phyloP scores from a whole-genome alignment of 1,139 yeast genomes.

The Debaryomyces fabryi region DNA sequence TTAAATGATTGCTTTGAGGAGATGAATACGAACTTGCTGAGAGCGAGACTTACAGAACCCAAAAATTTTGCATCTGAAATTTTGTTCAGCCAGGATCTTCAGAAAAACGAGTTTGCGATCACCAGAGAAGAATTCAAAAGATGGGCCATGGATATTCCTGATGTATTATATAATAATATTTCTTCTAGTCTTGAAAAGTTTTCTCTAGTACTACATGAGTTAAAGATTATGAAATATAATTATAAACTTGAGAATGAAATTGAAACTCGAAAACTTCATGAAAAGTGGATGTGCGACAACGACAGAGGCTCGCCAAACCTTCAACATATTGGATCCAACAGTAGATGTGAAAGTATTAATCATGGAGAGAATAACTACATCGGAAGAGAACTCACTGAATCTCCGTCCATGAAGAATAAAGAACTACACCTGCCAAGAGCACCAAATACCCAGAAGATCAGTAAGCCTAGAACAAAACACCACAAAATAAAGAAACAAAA shows the following conservation, averaged over 20 bases:
- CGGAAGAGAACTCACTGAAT: not conserved
- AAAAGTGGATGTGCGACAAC: not conserved
- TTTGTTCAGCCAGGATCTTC: not conserved
- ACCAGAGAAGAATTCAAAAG: slow-evolving; percentile 10
- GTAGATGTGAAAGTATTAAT: not conserved
- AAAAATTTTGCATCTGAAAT: not conserved
- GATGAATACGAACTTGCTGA: slow-evolving; percentile 6
- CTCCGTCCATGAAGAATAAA: not conserved
- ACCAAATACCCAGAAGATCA: not conserved
- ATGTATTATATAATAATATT: slow-evolving; percentile 12
- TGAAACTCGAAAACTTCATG: not conserved
- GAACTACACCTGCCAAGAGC: not conserved
- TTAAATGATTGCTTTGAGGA: slow-evolving; percentile 8
- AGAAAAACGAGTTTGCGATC: slow-evolving; percentile 2
- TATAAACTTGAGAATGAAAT: slow-evolving; percentile 9
- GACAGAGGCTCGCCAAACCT: not conserved
- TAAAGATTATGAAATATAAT: slow-evolving; percentile 12
- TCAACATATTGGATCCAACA: not conserved
- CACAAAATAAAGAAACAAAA: slow-evolving; percentile 12
- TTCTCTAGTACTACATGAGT: slow-evolving; percentile 9
- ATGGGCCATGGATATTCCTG: slow-evolving; percentile 15
- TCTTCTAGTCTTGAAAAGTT: slow-evolving; percentile 9
- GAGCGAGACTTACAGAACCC: not conserved
- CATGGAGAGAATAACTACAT: not conserved
- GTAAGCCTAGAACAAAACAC: slow-evolving; percentile 8